Evolutionary conservation across 2,329 filamentous ascomycete genomes (phyloP), one percentile per base, ranked within the genome.

Genomic region (Alternaria panax): DNA sequence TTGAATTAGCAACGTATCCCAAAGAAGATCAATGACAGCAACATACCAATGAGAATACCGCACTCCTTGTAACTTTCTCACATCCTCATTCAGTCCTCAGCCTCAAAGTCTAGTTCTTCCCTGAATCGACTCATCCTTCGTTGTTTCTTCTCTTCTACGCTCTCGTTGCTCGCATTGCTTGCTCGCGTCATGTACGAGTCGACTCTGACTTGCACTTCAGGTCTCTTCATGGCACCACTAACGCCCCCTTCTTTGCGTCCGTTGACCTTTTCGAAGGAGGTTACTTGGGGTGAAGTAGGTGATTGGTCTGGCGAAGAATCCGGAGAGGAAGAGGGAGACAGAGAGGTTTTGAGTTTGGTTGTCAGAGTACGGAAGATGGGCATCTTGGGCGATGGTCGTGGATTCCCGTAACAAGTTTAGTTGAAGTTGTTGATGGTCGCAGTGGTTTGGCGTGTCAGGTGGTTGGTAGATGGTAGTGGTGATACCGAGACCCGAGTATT

Each of bases 51-150:
- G 34, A 47, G 16, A 12, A 36, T 14, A 28, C 34, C 18, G 46
- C 40, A 40, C 38, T 51, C 53, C 20, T 28, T 45, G 54, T 27
- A 30, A 41, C 41, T 41, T 41, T 2, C 20, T 8, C 38, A 41
- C 20, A 41, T 24, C 5, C 38, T 24, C 38, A 24, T 24, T 62
- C 57, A 62, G n/a, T 61, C 64, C 9, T 66, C 57, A 12, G 52
- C 54, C 32, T 59, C 66, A 27, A 57, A 52, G 30, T 60, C 60
- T 51, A 75, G 57, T 50, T 77, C 74, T 54, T 77, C 75, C 32
- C 63, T 69, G 42, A 77, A 77, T 18, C 67, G 66, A 63, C 74
- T 76, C 43, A 66, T 62, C 41, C 74, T 64, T 59, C 54, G 67
- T 22, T 68, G 50, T 42, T 65, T 69, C 61, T 65, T 69, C 42